Evolutionary conservation across 345 rosid genomes (phyloP), one percentile per base, ranked within the genome.

Genomic region (Excoecaria agallocha): DNA sequence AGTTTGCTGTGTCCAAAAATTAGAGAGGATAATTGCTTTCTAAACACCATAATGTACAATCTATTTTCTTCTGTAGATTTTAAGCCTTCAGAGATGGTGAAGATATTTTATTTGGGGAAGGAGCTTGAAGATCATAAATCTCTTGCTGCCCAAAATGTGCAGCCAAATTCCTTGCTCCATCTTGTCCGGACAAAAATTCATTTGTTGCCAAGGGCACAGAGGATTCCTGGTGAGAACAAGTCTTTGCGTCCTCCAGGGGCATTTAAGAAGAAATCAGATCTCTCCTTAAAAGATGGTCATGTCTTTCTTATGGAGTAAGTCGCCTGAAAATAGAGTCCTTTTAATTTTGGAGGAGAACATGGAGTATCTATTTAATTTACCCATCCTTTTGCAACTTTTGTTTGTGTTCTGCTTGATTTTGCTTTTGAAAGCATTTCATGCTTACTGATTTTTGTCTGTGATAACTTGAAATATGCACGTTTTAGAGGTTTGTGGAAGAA

Each of bases 231-330:
- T 38, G 98, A 93, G 80, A 93, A 91, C 79, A 95, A 89, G 83
- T 85, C 98, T 63, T 79, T 93, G 80, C 84, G 96, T 70, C 99
- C 99, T 81, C 99, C 98, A 3, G 99, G 98, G 58, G 99, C 99
- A 60, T 95, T 95, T 86, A 95, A 95, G 93, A 95, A 91, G 92
- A 95, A 95, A 85, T 90, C 98, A 48, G 99, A 95, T 79, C 94
- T 95, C 51, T 95, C 94, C 75, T 87, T 88, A 71, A 95, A 91
- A 88, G 99, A 95, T 85, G 98, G 99, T 72, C 99, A 93, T 66
- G 87, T 93, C 69, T 85, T 95, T 84, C 84, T 93, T 43, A 90
- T 91, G 99, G 99, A 95, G 98, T 95, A 87, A 91, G 99, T 81
- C 39, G 16, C 73, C 75, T 55, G 49, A 59, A 68, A n/a, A 13